Evolutionary conservation across 2,329 filamentous ascomycete species (phyloP).

Genomic region (Dothidotthia symphoricarpi): DNA sequence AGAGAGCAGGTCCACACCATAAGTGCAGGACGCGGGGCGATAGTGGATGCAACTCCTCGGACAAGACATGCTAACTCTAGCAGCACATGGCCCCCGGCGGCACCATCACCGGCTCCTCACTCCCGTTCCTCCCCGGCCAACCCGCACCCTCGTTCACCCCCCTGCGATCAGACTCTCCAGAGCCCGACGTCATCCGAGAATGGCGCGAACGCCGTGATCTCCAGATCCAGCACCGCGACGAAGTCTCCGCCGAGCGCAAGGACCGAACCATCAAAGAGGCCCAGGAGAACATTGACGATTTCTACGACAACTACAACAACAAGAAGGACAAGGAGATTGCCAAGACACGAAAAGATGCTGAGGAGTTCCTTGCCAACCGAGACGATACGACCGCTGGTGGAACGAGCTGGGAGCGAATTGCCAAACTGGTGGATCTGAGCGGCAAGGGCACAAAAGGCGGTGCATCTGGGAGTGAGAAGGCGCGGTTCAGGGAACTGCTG

Average conservation of each 20-base stretch:
- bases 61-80: conserved; percentile 11
- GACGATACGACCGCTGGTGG: conserved; percentile 93
- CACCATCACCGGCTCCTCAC: conserved; percentile 70
- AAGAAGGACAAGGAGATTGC: conserved; percentile 93
- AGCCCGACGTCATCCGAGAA: conserved; percentile 81
- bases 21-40: too few relatives aligned
- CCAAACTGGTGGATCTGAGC: conserved; percentile 94
- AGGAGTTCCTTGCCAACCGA: conserved; percentile 82
- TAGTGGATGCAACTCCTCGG: neutral
- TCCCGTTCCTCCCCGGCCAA: conserved; percentile 53
- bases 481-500: conserved; percentile 89
- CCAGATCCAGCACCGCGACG: conserved; percentile 76
- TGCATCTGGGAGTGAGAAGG: conserved; percentile 87
- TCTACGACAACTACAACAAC: conserved; percentile 98
- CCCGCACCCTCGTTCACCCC: conserved; percentile 42
- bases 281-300: conserved; percentile 93
- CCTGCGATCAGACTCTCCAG: conserved; percentile 68
- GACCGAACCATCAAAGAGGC: conserved; percentile 84
- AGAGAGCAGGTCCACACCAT: too few relatives aligned
- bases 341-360: conserved; percentile 86
- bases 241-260: conserved; percentile 80
- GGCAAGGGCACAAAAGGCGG: conserved; percentile 88
- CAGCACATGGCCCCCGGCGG: conserved; percentile 72
- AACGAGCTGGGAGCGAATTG: conserved; percentile 97
- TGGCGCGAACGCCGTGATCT: conserved; percentile 91